phyloP scores from a whole-genome alignment of 805 yeast genomes.

The Vanderwaltozyma tropicalis region DNA sequence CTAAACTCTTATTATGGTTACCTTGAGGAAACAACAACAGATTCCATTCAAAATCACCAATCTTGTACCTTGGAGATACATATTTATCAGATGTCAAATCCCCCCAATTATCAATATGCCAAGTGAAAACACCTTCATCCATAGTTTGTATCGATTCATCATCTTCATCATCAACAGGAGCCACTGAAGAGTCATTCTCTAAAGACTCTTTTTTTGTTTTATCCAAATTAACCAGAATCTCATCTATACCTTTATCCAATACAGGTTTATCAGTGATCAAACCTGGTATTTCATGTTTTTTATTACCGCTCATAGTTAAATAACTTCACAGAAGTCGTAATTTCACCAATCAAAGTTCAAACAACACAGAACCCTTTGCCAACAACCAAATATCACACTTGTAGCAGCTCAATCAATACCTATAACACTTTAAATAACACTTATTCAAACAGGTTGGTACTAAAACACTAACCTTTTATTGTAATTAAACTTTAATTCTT shows the following conservation, averaged over 20 bases:
- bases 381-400: no score
- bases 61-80: slow-evolving; percentile 36
- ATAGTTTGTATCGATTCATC: slow-evolving; percentile 16
- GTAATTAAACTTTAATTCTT: no score
- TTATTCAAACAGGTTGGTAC: no score
- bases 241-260: slow-evolving; percentile 15
- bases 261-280: slow-evolving; percentile 13
- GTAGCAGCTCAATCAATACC: no score
- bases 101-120: slow-evolving; percentile 45
- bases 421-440: no score
- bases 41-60: slow-evolving; percentile 60
- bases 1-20: slow-evolving; percentile 46
- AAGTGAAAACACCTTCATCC: slow-evolving; percentile 33
- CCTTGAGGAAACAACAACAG: slow-evolving; percentile 72
- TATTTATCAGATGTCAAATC: slow-evolving; percentile 31
- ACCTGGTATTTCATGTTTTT: slow-evolving; percentile 7
- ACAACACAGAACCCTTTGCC: no score
- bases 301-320: no score
- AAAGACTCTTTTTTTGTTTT: no score
- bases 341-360: no score
- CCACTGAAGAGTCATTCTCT: no score
- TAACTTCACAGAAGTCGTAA: no score
- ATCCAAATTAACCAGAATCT: slow-evolving; percentile 12
- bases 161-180: slow-evolving; percentile 1
- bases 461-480: no score